A percentile compares a stretch with the other conserved stretches of the same genome.
phyloP scores from a whole-genome alignment of 1,139 yeast species.

The Suhomyces terraborum region DNA sequence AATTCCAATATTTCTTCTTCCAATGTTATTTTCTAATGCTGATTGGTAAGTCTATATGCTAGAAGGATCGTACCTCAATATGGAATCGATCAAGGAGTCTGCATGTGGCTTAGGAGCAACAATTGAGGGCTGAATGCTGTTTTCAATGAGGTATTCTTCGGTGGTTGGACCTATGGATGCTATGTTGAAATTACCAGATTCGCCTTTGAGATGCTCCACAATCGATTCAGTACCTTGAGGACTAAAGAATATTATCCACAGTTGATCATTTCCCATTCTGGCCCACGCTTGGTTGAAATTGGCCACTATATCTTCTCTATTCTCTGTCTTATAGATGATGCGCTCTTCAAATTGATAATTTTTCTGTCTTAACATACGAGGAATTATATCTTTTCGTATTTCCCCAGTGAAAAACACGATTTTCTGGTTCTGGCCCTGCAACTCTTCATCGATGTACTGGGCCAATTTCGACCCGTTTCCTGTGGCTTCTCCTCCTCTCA shows the following conservation, averaged over 20 bases:
- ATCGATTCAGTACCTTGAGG: constrained; percentile 82
- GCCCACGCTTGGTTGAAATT: constrained; percentile 34
- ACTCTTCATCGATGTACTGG: constrained; percentile 56
- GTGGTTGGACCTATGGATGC: constrained; percentile 97
- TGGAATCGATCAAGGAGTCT: constrained; percentile 46
- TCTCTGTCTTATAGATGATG: constrained; percentile 69
- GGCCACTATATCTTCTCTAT: constrained; percentile 46
- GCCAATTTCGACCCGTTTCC: constrained; percentile 81
- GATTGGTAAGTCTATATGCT: not conserved
- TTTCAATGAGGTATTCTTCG: constrained; percentile 54
- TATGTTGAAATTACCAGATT: constrained; percentile 37
- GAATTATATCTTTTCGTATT: constrained; percentile 78
- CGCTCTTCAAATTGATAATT: constrained; percentile 57
- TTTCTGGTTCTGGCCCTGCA: constrained; percentile 22
- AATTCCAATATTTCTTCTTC: too few relatives aligned
- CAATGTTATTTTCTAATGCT: too few relatives aligned
- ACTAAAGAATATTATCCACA: constrained; percentile 84
- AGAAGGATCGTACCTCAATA: constrained; percentile 15
- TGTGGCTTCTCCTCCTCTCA: constrained; percentile 73
- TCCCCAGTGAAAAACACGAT: constrained; percentile 87
- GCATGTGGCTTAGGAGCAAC: constrained; percentile 80
- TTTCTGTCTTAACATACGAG: constrained; percentile 50
- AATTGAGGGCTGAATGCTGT: constrained; percentile 58
- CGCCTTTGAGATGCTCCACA: constrained; percentile 43
- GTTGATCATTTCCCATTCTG: constrained; percentile 20